phyloP scores from a whole-genome alignment of 2,329 filamentous ascomycete species.

The Teratosphaeria epicoccoides region DNA sequence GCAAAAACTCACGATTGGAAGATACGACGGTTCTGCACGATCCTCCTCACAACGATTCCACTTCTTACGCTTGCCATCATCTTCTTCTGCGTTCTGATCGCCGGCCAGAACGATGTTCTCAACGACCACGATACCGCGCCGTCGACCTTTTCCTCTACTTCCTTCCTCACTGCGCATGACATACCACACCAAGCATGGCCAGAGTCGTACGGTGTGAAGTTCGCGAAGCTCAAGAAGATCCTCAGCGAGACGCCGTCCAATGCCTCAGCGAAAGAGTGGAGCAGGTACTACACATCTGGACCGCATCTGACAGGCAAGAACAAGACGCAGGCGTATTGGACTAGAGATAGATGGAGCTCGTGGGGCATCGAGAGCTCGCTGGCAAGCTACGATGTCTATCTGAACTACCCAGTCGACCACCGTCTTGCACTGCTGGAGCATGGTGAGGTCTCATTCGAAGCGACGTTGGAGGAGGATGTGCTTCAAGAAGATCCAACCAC shows the following conservation, averaged over 20 bases:
- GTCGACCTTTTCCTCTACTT: background rate
- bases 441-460: slow-evolving; percentile 33
- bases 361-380: slow-evolving; percentile 38
- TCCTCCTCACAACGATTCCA: slow-evolving; percentile 37
- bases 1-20: slow-evolving; percentile 5
- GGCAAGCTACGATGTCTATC: slow-evolving; percentile 41
- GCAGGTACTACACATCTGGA: slow-evolving; percentile 41
- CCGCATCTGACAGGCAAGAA: slow-evolving; percentile 44
- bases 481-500: slow-evolving; percentile 75
- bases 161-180: background rate
- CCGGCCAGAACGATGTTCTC: slow-evolving; percentile 23
- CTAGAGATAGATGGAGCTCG: slow-evolving; percentile 38
- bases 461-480: slow-evolving; percentile 72
- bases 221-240: slow-evolving; percentile 45
- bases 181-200: slow-evolving; percentile 31
- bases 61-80: slow-evolving; percentile 28
- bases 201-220: slow-evolving; percentile 37
- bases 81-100: slow-evolving; percentile 29
- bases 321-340: slow-evolving; percentile 42
- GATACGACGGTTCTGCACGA: slow-evolving; percentile 56
- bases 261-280: slow-evolving; percentile 40
- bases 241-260: slow-evolving; percentile 44
- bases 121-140: slow-evolving; percentile 22
- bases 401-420: slow-evolving; percentile 41
- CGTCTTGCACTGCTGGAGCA: slow-evolving; percentile 35